phyloP scores from a whole-genome alignment of 176 grass and related monocot species.

The Oryza brachyantha region DNA sequence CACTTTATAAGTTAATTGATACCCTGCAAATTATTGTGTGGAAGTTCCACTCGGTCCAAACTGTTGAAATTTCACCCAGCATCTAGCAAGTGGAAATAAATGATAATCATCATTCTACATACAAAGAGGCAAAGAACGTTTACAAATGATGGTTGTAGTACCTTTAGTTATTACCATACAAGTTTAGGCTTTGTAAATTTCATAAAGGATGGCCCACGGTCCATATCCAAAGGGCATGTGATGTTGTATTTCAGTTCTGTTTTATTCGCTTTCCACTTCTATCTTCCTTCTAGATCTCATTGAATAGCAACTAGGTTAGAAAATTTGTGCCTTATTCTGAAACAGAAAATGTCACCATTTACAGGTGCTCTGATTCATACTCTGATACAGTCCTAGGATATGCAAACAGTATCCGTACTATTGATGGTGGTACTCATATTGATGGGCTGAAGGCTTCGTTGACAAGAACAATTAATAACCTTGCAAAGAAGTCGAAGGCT shows the following conservation, averaged over 20 bases:
- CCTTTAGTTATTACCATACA: neutral
- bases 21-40: neutral
- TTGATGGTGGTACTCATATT: slow-evolving; percentile 98
- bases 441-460: slow-evolving; percentile 87
- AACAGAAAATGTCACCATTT: slow-evolving; percentile 24
- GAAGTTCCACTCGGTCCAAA: neutral
- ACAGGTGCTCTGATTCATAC: slow-evolving; percentile 97
- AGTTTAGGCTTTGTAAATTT: neutral
- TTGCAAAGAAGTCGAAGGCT: slow-evolving; percentile 80
- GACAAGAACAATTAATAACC: slow-evolving; percentile 89
- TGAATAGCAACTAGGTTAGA: neutral
- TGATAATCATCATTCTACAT: too few species aligned
- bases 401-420: slow-evolving; percentile 95
- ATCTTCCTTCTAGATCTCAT: neutral
- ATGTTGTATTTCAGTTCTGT: slow-evolving; percentile 11
- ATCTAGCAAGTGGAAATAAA: slow-evolving; percentile 4
- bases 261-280: neutral
- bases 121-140: too few species aligned
- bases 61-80: neutral
- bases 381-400: slow-evolving; percentile 92
- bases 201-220: neutral
- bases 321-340: slow-evolving; percentile 16
- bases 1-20: neutral
- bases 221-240: slow-evolving; percentile 16
- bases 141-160: neutral